Conservation (phyloP, 345 rosid genomes). For the Boechera divaricarpa region DNA sequence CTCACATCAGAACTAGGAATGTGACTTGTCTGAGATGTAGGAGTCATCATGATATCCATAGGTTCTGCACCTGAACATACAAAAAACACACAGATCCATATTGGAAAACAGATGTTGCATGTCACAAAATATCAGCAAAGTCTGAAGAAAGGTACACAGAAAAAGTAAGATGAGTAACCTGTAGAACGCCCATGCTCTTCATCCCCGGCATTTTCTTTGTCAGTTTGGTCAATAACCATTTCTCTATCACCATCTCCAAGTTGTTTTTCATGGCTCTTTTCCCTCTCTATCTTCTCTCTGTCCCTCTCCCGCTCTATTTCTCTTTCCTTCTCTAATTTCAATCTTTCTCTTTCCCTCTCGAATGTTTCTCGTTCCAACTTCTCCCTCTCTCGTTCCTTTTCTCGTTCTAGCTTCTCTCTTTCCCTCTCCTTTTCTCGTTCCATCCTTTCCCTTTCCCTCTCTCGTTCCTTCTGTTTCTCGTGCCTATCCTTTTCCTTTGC, state of each 20-base stretch:
- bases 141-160: conserved; percentile 12
- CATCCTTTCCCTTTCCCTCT: conserved; percentile 57
- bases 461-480: conserved; percentile 63
- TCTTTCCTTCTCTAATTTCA: conserved; percentile 40
- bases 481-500: conserved; percentile 76
- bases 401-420: conserved; percentile 68
- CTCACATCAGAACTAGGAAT: conserved; percentile 88
- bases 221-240: conserved; percentile 59
- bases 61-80: conserved; percentile 67
- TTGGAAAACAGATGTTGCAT: conserved; percentile 2
- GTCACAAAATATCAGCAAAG: not conserved
- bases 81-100: not conserved
- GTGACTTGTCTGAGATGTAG: conserved; percentile 66
- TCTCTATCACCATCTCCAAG: conserved; percentile 62
- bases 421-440: conserved; percentile 67
- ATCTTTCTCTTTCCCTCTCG: conserved; percentile 71
- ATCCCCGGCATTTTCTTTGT: conserved; percentile 51
- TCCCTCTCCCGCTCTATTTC: conserved; percentile 48
- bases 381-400: conserved; percentile 42
- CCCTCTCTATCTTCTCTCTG: conserved; percentile 62
- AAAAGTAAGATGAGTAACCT: conserved; percentile 47
- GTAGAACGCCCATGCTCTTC: conserved; percentile 65
- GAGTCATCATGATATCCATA: conserved; percentile 65
- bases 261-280: conserved; percentile 69
- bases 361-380: conserved; percentile 52